Base-by-base conservation (phyloP, 768 basidiomycete species). In the Mycena sanguinolenta region DNA sequence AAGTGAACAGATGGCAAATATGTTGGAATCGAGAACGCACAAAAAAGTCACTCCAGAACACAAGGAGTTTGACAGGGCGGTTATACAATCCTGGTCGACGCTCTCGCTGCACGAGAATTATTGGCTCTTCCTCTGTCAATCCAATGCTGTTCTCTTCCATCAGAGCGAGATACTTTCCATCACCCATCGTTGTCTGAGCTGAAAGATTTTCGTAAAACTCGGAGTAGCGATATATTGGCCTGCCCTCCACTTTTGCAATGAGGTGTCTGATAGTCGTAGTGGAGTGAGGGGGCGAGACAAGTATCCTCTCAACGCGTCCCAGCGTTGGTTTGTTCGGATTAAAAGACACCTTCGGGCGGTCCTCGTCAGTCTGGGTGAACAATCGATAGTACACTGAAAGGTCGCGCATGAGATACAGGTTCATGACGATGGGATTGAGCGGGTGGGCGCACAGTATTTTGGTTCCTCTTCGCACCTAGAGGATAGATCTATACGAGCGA, bases 341-440 rank as follows among this genome's bases (percentile, higher is more conserved):
- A 17, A 66, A 66, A 16, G 46, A 8, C 2, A 30, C 34, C 1
- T 17, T n/a, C 2, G 65, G 59, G 13, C 2, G 4, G 49, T 49
- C 65, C 46, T 66, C 46, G 19, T 34, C 65, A 49, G 1, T 23
- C 13, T 9, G 65, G 16, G 55, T 66, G 46, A 19, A 58, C 46
- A 66, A 34, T 2, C 23, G 65, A 17, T 66, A 66, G 23, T 66
- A 66, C 2, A 66, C 65, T 65, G 42, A 12, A 39, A n/a, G 19
- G 38, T 13, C 13, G 17, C 34, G 34, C 25, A 13, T n/a, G 12
- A 17, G 19, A 17, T 34, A 10, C 32, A 32, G 19, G n/a, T n/a
- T n/a, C n/a, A n/a, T n/a, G n/a, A n/a, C n/a, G n/a, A n/a, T 28
- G 39, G n/a, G n/a, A 19, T 42, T 17, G 39, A 17, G 7, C 10